Percentiles rank a stretch among this genome's conserved stretches.
These are phyloP conservation scores for Bretziella fagacearum DNA, from an alignment of 2,329 filamentous ascomycete genomes.

Conservation along the genomic window DNA sequence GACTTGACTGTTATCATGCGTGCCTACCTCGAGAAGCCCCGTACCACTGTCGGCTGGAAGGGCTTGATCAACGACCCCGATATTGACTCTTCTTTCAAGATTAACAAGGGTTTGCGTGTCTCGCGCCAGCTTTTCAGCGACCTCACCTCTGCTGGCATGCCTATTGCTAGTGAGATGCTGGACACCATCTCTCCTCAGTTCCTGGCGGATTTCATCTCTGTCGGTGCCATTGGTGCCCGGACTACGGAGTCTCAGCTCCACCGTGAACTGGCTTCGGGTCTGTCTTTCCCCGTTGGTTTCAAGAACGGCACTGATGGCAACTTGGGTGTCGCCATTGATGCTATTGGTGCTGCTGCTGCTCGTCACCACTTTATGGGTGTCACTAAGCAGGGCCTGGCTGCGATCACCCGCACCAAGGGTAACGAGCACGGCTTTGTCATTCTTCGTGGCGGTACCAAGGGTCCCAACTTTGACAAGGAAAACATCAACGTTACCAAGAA, in stretches of 20 bases:
- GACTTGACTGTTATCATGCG: slow-evolving; percentile 94
- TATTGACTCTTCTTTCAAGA: slow-evolving; percentile 92
- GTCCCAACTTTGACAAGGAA: slow-evolving; percentile 83
- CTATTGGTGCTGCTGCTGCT: slow-evolving; percentile 72
- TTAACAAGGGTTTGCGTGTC: slow-evolving; percentile 92
- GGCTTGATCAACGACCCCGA: slow-evolving; percentile 98
- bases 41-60: slow-evolving; percentile 98
- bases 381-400: slow-evolving; percentile 89
- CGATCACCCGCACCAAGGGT: slow-evolving; percentile 81
- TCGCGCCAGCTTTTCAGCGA: slow-evolving; percentile 90
- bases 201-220: slow-evolving; percentile 85
- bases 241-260: slow-evolving; percentile 96
- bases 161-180: slow-evolving; percentile 94
- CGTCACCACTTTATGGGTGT: slow-evolving; percentile 97
- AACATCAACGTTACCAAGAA: slow-evolving; percentile 67
- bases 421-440: slow-evolving; percentile 98
- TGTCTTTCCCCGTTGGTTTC: slow-evolving; percentile 97
- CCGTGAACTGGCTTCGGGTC: slow-evolving; percentile 82
- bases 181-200: slow-evolving; percentile 98
- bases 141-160: slow-evolving; percentile 72
- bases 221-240: slow-evolving; percentile 86
- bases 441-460: slow-evolving; percentile 74
- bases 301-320: slow-evolving; percentile 98
- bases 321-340: slow-evolving; percentile 81
- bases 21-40: slow-evolving; percentile 95